phyloP scores from a whole-genome alignment of 345 rosid genomes.

The Heritiera littoralis region DNA sequence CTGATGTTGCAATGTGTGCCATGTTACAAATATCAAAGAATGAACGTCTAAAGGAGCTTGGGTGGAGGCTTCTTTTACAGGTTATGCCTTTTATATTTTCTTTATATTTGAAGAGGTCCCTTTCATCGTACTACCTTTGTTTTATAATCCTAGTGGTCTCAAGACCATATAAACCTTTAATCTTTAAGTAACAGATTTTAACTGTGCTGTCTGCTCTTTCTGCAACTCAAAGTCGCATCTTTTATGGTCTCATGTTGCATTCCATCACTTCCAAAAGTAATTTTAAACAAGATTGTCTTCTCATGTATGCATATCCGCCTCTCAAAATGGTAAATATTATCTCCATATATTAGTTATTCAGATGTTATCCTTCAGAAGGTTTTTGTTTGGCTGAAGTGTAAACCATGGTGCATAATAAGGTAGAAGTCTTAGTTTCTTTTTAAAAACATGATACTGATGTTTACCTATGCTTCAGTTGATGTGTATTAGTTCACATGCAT shows the following conservation, averaged over 20 bases:
- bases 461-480: background rate
- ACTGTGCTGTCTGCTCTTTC: background rate
- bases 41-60: conserved; percentile 59
- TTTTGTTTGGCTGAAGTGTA: background rate
- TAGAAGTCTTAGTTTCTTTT: background rate
- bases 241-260: background rate
- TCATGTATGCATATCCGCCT: background rate
- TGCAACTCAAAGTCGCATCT: background rate
- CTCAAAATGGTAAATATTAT: background rate
- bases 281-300: background rate
- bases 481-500: background rate
- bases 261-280: background rate
- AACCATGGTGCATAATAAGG: background rate
- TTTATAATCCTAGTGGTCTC: background rate
- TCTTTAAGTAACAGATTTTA: background rate
- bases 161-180: background rate
- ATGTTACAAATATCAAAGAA: conserved; percentile 83
- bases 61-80: conserved; percentile 94
- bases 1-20: conserved; percentile 98
- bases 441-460: background rate
- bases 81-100: conserved; percentile 31
- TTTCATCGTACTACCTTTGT: background rate
- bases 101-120: background rate
- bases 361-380: background rate
- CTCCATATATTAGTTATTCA: background rate